Conservation (phyloP, 129 eudicot genomes). For the Helianthus annuus region HanXRQr2.0-SUNRISE NC_035447.2:9564237-9564736, state of each 20-base stretch:
- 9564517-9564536: constrained; percentile 81
- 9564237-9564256: not conserved
- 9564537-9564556: constrained; percentile 64
- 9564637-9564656: too few relatives aligned
- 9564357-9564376: not conserved
- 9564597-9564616: too few relatives aligned
- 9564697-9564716: too few relatives aligned
- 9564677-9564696: too few relatives aligned
- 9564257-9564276: not conserved
- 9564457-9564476: constrained; percentile 42
- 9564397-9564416: not conserved
- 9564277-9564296: not conserved
- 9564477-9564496: constrained; percentile 76
- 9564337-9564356: not conserved
- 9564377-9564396: not conserved
- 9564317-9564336: not conserved
- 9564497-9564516: constrained; percentile 83
- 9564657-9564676: too few relatives aligned
- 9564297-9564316: not conserved
- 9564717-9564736: too few relatives aligned
- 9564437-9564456: not conserved
- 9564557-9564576: not conserved
- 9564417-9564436: not conserved
- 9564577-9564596: too few relatives aligned
- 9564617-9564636: too few relatives aligned